These are phyloP conservation scores for Diutina mesorugosa DNA, from an alignment of 1,139 yeast species.

Conservation along the genomic window DNA sequence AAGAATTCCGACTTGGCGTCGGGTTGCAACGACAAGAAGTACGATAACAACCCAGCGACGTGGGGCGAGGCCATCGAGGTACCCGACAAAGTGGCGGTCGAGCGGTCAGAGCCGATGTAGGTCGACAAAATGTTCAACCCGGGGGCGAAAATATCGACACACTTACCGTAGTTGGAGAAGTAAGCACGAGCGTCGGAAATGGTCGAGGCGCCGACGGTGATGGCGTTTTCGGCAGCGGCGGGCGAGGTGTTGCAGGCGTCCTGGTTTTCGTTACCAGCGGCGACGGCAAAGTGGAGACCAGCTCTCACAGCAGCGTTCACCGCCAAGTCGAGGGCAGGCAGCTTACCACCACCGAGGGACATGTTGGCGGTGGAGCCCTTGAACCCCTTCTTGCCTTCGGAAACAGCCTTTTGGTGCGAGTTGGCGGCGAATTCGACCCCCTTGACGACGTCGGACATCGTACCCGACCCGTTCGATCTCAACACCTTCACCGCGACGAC, in stretches of 20 bases:
- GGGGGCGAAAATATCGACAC: constrained; percentile 81
- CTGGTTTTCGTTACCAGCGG: constrained; percentile 79
- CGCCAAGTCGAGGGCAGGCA: constrained; percentile 71
- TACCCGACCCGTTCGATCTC: constrained; percentile 66
- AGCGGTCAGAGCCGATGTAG: constrained; percentile 73
- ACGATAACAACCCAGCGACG: constrained; percentile 80
- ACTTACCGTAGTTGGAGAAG: constrained; percentile 71
- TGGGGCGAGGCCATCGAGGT: constrained; percentile 99
- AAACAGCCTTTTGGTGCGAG: constrained; percentile 45
- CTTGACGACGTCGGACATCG: constrained; percentile 70
- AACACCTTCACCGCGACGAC: constrained; percentile 70
- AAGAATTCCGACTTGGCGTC: constrained; percentile 61
- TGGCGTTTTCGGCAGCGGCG: constrained; percentile 62
- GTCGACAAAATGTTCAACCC: constrained; percentile 74
- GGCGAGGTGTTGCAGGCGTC: constrained; percentile 83
- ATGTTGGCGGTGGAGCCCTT: constrained; percentile 83
- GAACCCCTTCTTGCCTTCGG: constrained; percentile 47
- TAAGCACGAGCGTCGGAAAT: constrained; percentile 64
- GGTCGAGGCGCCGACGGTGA: constrained; percentile 78
- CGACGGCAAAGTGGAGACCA: constrained; percentile 76
- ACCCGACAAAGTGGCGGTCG: constrained; percentile 89
- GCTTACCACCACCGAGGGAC: constrained; percentile 84
- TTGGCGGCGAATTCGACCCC: constrained; percentile 73
- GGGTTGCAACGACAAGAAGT: constrained; percentile 88
- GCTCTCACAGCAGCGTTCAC: constrained; percentile 75